Conservation (phyloP, 305 asterid species). For the Salvia sclarea region DNA sequence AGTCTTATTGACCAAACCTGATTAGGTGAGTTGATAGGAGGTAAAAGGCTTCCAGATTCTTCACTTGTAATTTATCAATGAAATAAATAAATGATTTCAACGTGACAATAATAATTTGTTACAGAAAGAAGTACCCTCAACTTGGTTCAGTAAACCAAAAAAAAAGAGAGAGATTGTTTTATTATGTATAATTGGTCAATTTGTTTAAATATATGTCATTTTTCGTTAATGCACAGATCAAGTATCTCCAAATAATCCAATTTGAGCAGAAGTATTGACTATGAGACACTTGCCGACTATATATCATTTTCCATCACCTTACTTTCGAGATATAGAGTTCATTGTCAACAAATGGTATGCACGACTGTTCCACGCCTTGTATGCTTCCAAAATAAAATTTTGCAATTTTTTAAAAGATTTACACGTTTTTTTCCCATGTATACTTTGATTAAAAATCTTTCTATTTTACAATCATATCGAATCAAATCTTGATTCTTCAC, state of each 20-base stretch:
- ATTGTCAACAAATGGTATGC: neutral
- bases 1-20: neutral
- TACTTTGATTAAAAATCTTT: neutral
- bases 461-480: neutral
- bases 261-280: constrained; percentile 2
- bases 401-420: too few species aligned
- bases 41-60: neutral
- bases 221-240: neutral
- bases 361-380: neutral
- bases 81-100: neutral
- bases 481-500: too few species aligned
- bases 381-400: neutral
- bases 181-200: neutral
- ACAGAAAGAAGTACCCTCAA: neutral
- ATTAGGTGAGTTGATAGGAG: neutral
- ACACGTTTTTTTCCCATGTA: neutral
- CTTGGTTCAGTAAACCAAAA: neutral
- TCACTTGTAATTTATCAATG: neutral
- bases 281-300: neutral
- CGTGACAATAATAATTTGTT: neutral
- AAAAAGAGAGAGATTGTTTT: neutral
- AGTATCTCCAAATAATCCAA: neutral
- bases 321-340: neutral
- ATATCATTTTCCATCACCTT: constrained; percentile 1
- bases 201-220: neutral